These are phyloP conservation scores for Candida vaughaniae DNA, from an alignment of 805 yeast species.

Conservation along the genomic window DNA sequence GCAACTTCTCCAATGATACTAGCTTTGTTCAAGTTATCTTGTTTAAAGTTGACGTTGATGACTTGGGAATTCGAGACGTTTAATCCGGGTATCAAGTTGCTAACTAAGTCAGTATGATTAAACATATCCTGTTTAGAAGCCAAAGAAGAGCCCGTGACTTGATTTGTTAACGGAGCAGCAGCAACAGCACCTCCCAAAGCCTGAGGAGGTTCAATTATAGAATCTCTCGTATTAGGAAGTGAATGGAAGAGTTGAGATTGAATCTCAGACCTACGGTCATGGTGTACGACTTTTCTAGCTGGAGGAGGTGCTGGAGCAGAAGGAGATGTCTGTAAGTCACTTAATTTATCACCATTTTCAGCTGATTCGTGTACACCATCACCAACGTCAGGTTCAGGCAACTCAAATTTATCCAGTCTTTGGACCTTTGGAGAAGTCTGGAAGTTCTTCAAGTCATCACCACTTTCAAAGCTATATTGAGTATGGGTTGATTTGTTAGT, in stretches of 20 bases:
- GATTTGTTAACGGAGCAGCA: slow-evolving; percentile 19
- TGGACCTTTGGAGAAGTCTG: slow-evolving; percentile 26
- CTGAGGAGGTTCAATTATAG: slow-evolving; percentile 23
- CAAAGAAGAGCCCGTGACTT: slow-evolving; percentile 40
- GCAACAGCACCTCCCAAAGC: slow-evolving; percentile 6
- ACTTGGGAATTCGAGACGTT: slow-evolving; percentile 87
- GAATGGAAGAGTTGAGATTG: slow-evolving; percentile 48
- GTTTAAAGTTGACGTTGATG: slow-evolving; percentile 68
- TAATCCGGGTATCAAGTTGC: slow-evolving; percentile 57
- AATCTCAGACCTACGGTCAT: slow-evolving; percentile 24
- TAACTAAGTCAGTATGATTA: slow-evolving; percentile 12
- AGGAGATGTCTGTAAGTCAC: slow-evolving; percentile 10
- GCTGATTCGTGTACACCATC: background rate
- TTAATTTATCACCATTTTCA: slow-evolving; percentile 16
- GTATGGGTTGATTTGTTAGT: slow-evolving; percentile 14
- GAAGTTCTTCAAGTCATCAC: slow-evolving; percentile 36
- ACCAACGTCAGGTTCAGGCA: slow-evolving; percentile 16
- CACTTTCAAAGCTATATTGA: slow-evolving; percentile 40
- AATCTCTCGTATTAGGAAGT: slow-evolving; percentile 40
- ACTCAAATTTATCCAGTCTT: slow-evolving; percentile 14
- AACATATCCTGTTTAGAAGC: slow-evolving; percentile 21
- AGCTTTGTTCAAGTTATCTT: slow-evolving; percentile 59
- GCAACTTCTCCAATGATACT: slow-evolving; percentile 86
- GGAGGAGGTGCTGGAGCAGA: slow-evolving; percentile 57
- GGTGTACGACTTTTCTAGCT: slow-evolving; percentile 47